These are phyloP conservation scores for Vigna angularis DNA, from an alignment of 306 rosid genomes.

Conservation along the genomic window DNA sequence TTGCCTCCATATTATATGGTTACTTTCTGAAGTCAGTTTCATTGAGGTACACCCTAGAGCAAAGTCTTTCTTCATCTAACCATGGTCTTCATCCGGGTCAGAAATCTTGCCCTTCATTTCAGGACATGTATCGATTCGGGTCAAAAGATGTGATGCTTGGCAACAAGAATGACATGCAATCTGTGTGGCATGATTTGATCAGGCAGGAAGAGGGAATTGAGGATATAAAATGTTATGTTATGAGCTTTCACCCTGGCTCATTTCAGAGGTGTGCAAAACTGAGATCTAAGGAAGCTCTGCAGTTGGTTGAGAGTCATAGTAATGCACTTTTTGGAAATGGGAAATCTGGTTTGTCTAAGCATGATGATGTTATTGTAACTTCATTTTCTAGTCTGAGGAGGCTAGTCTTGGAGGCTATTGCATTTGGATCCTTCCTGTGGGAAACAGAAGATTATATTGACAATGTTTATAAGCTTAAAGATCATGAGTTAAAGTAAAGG, in stretches of 20 bases:
- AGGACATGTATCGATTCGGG: constrained; percentile 46
- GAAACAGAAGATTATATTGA: constrained; percentile 74
- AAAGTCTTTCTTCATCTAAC: constrained; percentile 47
- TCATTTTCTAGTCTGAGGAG: constrained; percentile 83
- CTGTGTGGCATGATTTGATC: constrained; percentile 41
- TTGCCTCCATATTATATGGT: constrained; percentile 75
- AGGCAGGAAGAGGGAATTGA: constrained; percentile 48
- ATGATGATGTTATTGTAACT: constrained; percentile 66
- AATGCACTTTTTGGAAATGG: constrained; percentile 65
- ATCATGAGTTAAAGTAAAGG: constrained; percentile 44
- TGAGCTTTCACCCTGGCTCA: constrained; percentile 59
- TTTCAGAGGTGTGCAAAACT: constrained; percentile 68
- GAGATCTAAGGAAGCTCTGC: constrained; percentile 68
- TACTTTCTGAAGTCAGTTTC: constrained; percentile 77
- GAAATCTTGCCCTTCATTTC: constrained; percentile 43
- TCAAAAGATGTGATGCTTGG: constrained; percentile 56
- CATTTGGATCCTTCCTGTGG: constrained; percentile 89
- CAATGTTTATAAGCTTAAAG: constrained; percentile 67
- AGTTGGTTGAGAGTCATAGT: constrained; percentile 62
- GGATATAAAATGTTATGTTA: constrained; percentile 57
- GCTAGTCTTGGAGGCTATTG: constrained; percentile 80
- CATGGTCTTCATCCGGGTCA: constrained; percentile 47
- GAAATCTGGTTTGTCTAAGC: constrained; percentile 46
- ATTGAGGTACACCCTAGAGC: constrained; percentile 67
- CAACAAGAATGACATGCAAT: constrained; percentile 30